Conservation (phyloP, 805 yeast species). For the Ogataea salicorniae region DNA sequence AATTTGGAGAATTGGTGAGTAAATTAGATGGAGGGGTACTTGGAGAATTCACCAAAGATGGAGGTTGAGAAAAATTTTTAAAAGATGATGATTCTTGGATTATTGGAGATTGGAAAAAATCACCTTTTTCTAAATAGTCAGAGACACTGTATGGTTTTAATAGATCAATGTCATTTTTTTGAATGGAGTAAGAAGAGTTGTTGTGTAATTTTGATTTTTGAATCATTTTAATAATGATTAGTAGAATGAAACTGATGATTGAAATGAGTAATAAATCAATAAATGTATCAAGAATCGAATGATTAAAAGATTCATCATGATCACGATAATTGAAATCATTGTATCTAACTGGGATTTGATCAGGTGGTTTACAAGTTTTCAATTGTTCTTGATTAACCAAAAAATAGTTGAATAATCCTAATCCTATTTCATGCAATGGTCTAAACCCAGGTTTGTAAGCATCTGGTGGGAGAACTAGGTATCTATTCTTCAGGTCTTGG, state of each 20-base stretch:
- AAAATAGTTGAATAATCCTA: conserved; percentile 27
- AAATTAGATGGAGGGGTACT: neutral
- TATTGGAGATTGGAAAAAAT: neutral
- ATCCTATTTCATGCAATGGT: conserved; percentile 27
- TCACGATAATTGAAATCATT: no score
- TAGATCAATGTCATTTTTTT: no score
- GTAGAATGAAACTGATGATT: no score
- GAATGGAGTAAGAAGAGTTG: no score
- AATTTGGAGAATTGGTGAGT: neutral
- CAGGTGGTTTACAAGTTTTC: no score
- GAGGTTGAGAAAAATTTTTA: neutral
- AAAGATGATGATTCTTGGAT: neutral
- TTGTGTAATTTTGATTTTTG: no score
- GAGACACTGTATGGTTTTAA: neutral
- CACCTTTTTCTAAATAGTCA: conserved; percentile 1
- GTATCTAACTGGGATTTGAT: no score
- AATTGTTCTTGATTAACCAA: conserved; percentile 12
- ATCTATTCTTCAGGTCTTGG: conserved; percentile 21
- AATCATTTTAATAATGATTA: no score
- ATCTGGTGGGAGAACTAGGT: conserved; percentile 26
- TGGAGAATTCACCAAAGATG: conserved; percentile 7
- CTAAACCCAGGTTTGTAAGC: conserved; percentile 21
- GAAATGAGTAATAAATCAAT: no score
- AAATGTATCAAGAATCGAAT: no score
- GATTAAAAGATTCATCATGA: no score